Evolutionary conservation across 768 basidiomycete species (phyloP), one percentile per base, ranked within the genome.

Genomic region (Podaxis sp.): DNA sequence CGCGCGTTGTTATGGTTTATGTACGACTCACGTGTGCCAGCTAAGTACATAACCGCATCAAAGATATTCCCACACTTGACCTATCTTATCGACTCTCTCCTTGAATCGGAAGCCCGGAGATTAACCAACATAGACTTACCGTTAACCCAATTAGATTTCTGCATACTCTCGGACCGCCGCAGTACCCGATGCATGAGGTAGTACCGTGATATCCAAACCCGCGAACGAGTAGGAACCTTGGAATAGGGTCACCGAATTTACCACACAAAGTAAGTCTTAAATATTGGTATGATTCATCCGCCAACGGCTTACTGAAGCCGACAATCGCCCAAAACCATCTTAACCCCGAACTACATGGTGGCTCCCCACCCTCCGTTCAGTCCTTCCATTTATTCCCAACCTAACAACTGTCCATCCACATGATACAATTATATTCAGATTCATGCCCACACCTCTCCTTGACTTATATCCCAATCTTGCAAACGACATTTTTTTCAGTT

Each of bases 231-330:
- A 60, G 63, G 50, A 57, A 66, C 65, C 68, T 69, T 70, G 66
- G 68, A 70, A 71, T 67, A 71, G 66, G 64, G 65, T 66, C 66
- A 63, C 76, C 75, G 75, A 59, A 72, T 63, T 72, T 75, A 72
- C 76, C 76, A 74, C 65, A 62, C 57, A 59, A 69, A 66, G 64
- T 57, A 64, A 69, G 65, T 70, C 63, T 66, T 67, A 68, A 69
- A 66, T 66, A 66, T 66, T 63, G 66, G 69, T 70, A 65, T 69
- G 65, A 71, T 64, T 67, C 72, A 73, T 69, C 70, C 70, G 50
- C 58, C 58, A 59, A 59, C 66, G 59, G 49, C 64, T 64, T 58
- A 50, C 52, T 61, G 57, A 53, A 57, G 62, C 64, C 38, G 41
- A 58, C 64, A 65, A 65, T 64, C 59, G 51, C 47, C 47, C 58